Percentiles rank a stretch among this genome's conserved stretches.
These are phyloP conservation scores for Aureobasidium sp. DNA, from an alignment of 2,329 filamentous ascomycete genomes.

Conservation along the genomic window DNA sequence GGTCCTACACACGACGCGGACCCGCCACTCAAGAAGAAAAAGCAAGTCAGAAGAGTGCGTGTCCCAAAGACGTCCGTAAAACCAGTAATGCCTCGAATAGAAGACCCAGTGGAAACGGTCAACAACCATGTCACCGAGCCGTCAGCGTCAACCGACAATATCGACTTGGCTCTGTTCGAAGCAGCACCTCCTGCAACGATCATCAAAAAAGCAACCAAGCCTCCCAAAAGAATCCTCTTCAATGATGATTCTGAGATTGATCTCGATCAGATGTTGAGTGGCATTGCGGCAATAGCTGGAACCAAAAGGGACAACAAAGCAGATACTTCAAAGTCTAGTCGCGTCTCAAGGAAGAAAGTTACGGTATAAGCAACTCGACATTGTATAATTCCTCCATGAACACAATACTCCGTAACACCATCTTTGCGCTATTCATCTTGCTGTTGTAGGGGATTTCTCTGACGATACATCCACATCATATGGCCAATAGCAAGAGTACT, in stretches of 20 bases:
- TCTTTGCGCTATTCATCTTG: not conserved
- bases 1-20: not conserved
- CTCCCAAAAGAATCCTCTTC: not conserved
- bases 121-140: not conserved
- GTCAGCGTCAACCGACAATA: not conserved
- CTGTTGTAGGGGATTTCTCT: not conserved
- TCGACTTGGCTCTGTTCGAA: not conserved
- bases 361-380: not conserved
- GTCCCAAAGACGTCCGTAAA: not conserved
- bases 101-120: not conserved
- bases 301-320: not conserved
- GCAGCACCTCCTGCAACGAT: not conserved
- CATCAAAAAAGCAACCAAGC: not conserved
- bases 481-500: not conserved
- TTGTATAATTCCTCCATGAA: not conserved
- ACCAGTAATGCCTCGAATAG: not conserved
- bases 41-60: not conserved
- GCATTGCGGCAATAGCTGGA: slow-evolving; percentile 6
- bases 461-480: not conserved
- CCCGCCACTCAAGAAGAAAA: not conserved
- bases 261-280: slow-evolving; percentile 2
- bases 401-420: not conserved
- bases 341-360: not conserved
- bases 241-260: slow-evolving; percentile 9
- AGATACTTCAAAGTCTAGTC: not conserved